Percentiles rank a stretch among this genome's conserved stretches.
Conservation (phyloP, 164 flowering plant species). For the Echeveria elegans region DNA sequence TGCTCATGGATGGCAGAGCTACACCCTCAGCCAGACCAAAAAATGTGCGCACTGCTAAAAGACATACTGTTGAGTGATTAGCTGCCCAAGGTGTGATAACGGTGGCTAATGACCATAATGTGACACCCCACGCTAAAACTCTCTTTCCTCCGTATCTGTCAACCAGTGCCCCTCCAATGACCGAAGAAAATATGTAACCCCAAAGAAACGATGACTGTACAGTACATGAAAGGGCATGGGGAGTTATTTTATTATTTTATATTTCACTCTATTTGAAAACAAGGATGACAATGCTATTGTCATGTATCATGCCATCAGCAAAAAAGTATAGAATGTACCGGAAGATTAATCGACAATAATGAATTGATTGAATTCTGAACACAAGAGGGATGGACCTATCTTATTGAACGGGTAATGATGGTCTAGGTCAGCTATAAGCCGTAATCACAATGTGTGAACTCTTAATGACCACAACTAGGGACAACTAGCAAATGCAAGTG, state of each 20-base stretch:
- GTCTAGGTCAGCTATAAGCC: background rate
- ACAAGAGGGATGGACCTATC: background rate
- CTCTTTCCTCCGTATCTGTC: slow-evolving; percentile 83
- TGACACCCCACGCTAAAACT: slow-evolving; percentile 83
- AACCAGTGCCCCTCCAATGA: slow-evolving; percentile 75
- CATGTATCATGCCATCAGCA: background rate
- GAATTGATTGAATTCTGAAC: background rate
- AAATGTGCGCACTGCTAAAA: slow-evolving; percentile 73
- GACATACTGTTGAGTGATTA: slow-evolving; percentile 57
- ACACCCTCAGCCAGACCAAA: slow-evolving; percentile 95
- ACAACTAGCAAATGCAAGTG: background rate
- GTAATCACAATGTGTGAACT: background rate
- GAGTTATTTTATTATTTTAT: background rate
- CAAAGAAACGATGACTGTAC: slow-evolving; percentile 68
- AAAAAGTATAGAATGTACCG: background rate
- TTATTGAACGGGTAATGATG: background rate
- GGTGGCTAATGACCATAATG: slow-evolving; percentile 87
- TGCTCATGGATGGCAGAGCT: slow-evolving; percentile 87
- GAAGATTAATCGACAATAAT: background rate
- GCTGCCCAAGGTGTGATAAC: slow-evolving; percentile 90
- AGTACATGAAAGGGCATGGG: background rate
- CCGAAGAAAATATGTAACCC: slow-evolving; percentile 89
- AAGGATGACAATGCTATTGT: background rate
- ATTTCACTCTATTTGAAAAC: background rate
- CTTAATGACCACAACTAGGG: background rate